These are phyloP conservation scores for Phaeoacremonium minimum DNA, from an alignment of 2,329 filamentous ascomycete species.

Conservation along the genomic window DNA sequence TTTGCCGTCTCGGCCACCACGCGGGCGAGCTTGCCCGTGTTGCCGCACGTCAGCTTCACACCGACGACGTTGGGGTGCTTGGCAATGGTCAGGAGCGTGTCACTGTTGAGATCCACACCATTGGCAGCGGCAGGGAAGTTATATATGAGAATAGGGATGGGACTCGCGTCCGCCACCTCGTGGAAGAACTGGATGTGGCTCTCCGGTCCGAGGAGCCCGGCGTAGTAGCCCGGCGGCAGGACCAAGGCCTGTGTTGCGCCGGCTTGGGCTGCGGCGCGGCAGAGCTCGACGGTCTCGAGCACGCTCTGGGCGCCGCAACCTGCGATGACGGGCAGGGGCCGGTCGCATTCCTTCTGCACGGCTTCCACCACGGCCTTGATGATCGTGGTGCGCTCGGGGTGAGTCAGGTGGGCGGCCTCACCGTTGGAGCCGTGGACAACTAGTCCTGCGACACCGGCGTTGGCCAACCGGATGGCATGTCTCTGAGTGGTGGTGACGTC, in stretches of 20 bases:
- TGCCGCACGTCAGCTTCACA: conserved; percentile 46
- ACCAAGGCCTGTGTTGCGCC: conserved; percentile 66
- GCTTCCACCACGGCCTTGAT: conserved; percentile 58
- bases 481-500: conserved; percentile 46
- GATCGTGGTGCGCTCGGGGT: conserved; percentile 59
- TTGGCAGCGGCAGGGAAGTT: conserved; percentile 57
- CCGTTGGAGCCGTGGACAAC: conserved; percentile 70
- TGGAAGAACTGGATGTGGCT: conserved; percentile 58
- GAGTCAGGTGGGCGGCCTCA: conserved; percentile 66
- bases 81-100: conserved; percentile 48
- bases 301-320: conserved; percentile 66
- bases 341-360: conserved; percentile 51
- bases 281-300: conserved; percentile 62
- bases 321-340: conserved; percentile 59
- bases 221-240: conserved; percentile 67
- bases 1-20: conserved; percentile 26
- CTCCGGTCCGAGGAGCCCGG: conserved; percentile 51
- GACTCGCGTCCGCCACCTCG: conserved; percentile 52
- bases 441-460: conserved; percentile 61
- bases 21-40: conserved; percentile 40
- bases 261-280: conserved; percentile 56
- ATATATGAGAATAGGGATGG: conserved; percentile 58
- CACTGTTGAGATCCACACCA: conserved; percentile 54
- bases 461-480: conserved; percentile 54
- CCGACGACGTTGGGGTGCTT: conserved; percentile 43